phyloP scores from a whole-genome alignment of 2,329 filamentous ascomycete species.

The Blastomyces silverae region DNA sequence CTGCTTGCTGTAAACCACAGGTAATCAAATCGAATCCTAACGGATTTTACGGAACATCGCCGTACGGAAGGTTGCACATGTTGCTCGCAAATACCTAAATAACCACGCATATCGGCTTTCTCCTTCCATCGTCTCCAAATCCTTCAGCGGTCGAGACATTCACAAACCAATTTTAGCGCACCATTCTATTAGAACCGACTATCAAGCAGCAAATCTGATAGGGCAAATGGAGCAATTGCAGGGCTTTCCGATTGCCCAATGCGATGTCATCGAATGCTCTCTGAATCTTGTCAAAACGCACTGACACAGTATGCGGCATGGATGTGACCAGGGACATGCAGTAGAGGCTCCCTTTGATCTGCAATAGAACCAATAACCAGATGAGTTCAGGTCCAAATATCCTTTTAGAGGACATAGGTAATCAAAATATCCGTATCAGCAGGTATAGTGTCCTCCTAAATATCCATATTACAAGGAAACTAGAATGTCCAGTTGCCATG shows the following conservation, averaged over 20 bases:
- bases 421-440: constrained; percentile 33
- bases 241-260: constrained; percentile 17
- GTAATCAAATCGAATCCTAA: background rate
- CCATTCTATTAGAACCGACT: background rate
- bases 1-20: background rate
- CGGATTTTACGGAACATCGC: background rate
- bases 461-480: constrained; percentile 55
- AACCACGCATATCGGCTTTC: constrained; percentile 12
- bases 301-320: constrained; percentile 61
- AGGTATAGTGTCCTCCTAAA: constrained; percentile 54
- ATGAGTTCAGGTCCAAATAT: constrained; percentile 50
- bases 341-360: constrained; percentile 53
- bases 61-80: no score
- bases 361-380: constrained; percentile 64
- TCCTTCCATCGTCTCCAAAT: constrained; percentile 17
- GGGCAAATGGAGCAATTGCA: background rate
- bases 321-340: constrained; percentile 77
- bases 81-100: no score
- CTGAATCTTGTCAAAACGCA: constrained; percentile 64
- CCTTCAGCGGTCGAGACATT: constrained; percentile 21
- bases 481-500: constrained; percentile 70
- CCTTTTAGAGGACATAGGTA: constrained; percentile 65
- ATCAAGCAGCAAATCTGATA: background rate
- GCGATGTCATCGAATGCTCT: constrained; percentile 56
- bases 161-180: constrained; percentile 12